Evolutionary conservation across 129 eudicot genomes (phyloP).

Genomic region (Flaveria robusta): DNA sequence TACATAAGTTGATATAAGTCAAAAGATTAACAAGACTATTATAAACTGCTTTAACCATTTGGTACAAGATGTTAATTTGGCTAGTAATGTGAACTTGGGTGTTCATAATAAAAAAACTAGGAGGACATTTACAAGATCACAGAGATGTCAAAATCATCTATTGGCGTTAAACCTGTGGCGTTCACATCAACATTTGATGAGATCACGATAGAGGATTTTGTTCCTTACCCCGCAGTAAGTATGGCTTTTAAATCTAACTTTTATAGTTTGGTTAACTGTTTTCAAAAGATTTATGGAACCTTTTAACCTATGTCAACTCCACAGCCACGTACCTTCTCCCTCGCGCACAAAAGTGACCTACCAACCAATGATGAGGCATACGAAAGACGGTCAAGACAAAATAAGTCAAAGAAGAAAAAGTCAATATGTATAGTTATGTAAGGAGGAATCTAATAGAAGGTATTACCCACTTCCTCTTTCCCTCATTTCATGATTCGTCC

Average conservation of each 20-base stretch:
- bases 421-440: background rate
- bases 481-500: too few relatives aligned
- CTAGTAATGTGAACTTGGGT: background rate
- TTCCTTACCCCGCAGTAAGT: background rate
- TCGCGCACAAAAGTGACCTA: too few relatives aligned
- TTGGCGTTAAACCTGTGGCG: background rate
- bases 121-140: constrained; percentile 22
- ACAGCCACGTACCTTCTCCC: too few relatives aligned
- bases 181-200: background rate
- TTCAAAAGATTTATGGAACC: too few relatives aligned
- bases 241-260: background rate
- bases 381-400: too few relatives aligned
- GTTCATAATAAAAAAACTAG: background rate
- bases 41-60: too few relatives aligned
- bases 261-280: too few relatives aligned
- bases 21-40: too few relatives aligned
- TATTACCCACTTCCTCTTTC: too few relatives aligned
- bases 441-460: background rate
- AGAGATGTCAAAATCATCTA: constrained; percentile 7
- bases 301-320: too few relatives aligned
- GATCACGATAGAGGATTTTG: background rate
- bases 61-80: background rate
- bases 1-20: too few relatives aligned
- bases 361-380: too few relatives aligned
- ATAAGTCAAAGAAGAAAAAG: background rate